Conservation (phyloP, 225 moss, liverwort and hornwort genomes). For the Thuidium tamariscinum region DNA sequence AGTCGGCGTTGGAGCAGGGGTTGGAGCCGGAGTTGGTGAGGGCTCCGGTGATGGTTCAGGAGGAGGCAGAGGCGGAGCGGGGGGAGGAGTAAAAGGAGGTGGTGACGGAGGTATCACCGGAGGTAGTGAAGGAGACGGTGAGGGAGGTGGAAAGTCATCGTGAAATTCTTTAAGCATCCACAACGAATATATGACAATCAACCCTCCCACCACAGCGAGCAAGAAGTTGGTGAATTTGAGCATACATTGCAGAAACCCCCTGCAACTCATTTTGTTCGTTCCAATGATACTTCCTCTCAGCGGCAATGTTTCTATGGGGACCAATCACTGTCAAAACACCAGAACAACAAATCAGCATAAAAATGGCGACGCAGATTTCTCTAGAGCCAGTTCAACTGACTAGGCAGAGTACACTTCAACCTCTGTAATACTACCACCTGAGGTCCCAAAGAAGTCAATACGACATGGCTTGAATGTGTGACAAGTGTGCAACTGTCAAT, state of each 20-base stretch:
- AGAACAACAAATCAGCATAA: not conserved
- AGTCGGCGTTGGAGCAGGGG: not conserved
- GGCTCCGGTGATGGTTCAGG: too few species aligned
- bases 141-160: conserved; percentile 29
- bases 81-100: conserved; percentile 16
- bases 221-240: conserved; percentile 79
- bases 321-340: conserved; percentile 1
- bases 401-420: not conserved
- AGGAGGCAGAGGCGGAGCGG: too few species aligned
- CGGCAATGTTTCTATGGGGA: not conserved
- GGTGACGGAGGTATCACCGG: conserved; percentile 26
- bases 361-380: not conserved
- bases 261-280: conserved; percentile 53
- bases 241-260: conserved; percentile 75
- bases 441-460: not conserved
- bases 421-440: not conserved
- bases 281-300: not conserved
- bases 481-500: not conserved
- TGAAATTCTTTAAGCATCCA: conserved; percentile 87
- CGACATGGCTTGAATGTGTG: not conserved
- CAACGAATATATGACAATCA: conserved; percentile 71
- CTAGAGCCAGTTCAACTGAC: not conserved
- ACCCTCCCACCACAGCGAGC: conserved; percentile 65
- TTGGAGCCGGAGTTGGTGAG: not conserved
- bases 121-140: conserved; percentile 16